Base-by-base conservation (phyloP, 257 asterid species). In the Vinca minor region DNA sequence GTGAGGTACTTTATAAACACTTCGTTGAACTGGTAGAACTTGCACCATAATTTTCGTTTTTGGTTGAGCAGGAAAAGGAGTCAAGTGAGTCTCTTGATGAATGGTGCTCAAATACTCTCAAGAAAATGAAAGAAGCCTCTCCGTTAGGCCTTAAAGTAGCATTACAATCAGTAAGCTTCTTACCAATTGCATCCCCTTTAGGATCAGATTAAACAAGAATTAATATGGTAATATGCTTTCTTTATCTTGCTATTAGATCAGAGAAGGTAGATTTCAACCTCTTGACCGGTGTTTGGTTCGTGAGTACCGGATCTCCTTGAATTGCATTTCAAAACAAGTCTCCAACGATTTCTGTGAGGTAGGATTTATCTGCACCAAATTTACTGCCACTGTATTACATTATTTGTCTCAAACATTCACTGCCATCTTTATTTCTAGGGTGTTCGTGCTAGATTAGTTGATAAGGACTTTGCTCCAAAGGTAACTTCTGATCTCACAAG, bases 381-480 rank as follows among this genome's bases (percentile, higher is more conserved):
- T 39, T 32, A 46, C n/a, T 36, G 17, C 13, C 15, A 8, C 11
- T 28, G 8, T 47, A 11, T 64, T 39, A 34, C 10, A 50, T 20
- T n/a, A 32, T 59, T 32, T 53, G 23, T 20, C 23, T 29, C 49
- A 25, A 60, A 23, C 13, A 49, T 18, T 28, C 17, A 32, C 0
- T 50, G 23, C 44, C n/a, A 23, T 14, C 57, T 54, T 47, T 59
- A 47, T 70, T 47, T 56, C 61, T 69, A 93, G 97, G 98, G 98
- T 25, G 87, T 89, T 50, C 97, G 97, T 35, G 96, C 97, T 44
- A 82, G 96, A 85, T 75, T 93, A 69, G 81, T 93, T 21, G 97
- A 93, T 70, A 93, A 87, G 81, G 97, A 93, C 81, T 93, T 93
- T 56, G 82, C 89, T 70, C 96, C 98, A 31, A 89, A 89, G 98